Conservation (phyloP, 2,329 filamentous ascomycete genomes). For the Paradendryphiella salina region DNA sequence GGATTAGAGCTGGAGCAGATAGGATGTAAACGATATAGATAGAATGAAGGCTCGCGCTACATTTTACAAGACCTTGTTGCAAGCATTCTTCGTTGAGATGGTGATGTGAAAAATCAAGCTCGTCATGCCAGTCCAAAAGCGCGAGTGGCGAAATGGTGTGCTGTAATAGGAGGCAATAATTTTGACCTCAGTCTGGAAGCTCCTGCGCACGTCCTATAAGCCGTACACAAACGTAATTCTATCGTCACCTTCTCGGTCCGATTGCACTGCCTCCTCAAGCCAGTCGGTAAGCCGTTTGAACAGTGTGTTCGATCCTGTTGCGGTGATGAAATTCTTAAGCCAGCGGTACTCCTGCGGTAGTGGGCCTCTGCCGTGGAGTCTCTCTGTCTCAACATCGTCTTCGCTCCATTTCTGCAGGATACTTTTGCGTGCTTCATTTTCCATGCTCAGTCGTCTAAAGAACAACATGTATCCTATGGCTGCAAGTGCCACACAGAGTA, state of each 20-base stretch:
- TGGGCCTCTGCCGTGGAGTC: slow-evolving; percentile 36
- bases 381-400: slow-evolving; percentile 46
- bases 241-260: slow-evolving; percentile 50
- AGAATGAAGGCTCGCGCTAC: background rate
- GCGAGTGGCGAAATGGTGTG: no score
- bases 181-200: background rate
- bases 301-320: slow-evolving; percentile 14
- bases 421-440: slow-evolving; percentile 45
- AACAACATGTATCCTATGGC: slow-evolving; percentile 50
- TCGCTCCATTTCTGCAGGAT: slow-evolving; percentile 45
- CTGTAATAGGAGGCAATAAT: no score
- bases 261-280: slow-evolving; percentile 41
- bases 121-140: no score
- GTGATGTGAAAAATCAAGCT: no score
- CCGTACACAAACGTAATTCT: slow-evolving; percentile 54
- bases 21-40: slow-evolving; percentile 4
- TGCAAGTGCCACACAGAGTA: slow-evolving; percentile 45
- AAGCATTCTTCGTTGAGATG: no score
- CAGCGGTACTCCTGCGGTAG: slow-evolving; percentile 34
- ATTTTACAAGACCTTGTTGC: no score
- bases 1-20: slow-evolving; percentile 14
- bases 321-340: slow-evolving; percentile 9
- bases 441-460: slow-evolving; percentile 40
- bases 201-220: slow-evolving; percentile 9
- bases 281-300: slow-evolving; percentile 29